phyloP scores from a whole-genome alignment of 2,329 filamentous ascomycete genomes.

The Calonectria multiphialidica region DNA sequence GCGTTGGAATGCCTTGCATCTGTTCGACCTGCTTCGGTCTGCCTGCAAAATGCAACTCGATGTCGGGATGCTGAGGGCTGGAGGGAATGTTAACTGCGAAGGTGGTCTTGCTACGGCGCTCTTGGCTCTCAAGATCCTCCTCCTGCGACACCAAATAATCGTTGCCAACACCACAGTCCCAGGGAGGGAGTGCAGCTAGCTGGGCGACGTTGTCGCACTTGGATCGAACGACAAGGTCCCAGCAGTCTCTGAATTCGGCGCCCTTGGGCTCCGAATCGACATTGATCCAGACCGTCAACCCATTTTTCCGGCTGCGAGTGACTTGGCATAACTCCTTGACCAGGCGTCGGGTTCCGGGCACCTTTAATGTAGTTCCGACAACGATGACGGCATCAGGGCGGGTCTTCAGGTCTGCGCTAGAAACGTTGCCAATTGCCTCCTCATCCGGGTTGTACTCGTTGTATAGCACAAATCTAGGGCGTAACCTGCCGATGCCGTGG shows the following conservation, averaged over 20 bases:
- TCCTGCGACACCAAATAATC: constrained; percentile 61
- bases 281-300: constrained; percentile 95
- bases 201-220: constrained; percentile 90
- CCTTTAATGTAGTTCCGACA: constrained; percentile 94
- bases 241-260: constrained; percentile 89
- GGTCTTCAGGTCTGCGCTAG: constrained; percentile 84
- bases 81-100: constrained; percentile 47
- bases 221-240: constrained; percentile 90
- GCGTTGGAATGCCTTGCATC: constrained; percentile 67
- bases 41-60: constrained; percentile 42
- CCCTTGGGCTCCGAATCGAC: constrained; percentile 85
- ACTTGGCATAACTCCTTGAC: constrained; percentile 91
- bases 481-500: constrained; percentile 89
- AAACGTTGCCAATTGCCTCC: constrained; percentile 93
- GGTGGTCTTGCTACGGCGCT: constrained; percentile 53
- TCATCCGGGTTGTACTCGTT: constrained; percentile 98
- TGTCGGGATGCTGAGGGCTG: constrained; percentile 33
- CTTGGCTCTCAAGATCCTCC: constrained; percentile 55
- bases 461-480: constrained; percentile 95
- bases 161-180: constrained; percentile 66
- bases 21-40: constrained; percentile 57
- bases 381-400: constrained; percentile 94
- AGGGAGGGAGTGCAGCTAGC: constrained; percentile 73
- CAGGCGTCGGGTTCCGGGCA: constrained; percentile 90
- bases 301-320: constrained; percentile 84